A percentile compares a stretch with the other conserved stretches of the same genome.
These are phyloP conservation scores for Erysiphe pulchra DNA, from an alignment of 2,329 filamentous ascomycete genomes.

Conservation along the genomic window DNA sequence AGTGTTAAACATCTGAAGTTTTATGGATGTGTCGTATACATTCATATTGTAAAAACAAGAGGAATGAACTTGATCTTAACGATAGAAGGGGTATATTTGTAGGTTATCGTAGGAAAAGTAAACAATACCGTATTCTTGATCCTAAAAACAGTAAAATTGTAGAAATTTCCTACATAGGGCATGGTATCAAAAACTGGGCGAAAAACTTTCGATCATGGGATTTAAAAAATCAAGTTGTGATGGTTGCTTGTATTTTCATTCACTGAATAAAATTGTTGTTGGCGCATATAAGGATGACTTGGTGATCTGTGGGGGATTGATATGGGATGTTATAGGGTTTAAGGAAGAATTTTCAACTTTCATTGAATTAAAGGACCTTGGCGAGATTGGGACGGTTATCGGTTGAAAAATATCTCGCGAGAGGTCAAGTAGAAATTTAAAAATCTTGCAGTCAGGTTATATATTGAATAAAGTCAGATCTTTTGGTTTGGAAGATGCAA, in stretches of 20 bases:
- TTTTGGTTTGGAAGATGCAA: not conserved
- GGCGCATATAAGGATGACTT: too few relatives aligned
- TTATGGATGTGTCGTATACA: not conserved
- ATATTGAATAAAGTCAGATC: not conserved
- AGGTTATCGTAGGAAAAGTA: not conserved
- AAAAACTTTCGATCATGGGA: too few relatives aligned
- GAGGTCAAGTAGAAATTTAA: not conserved
- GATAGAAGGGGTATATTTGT: not conserved
- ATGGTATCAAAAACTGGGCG: too few relatives aligned
- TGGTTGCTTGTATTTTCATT: too few relatives aligned
- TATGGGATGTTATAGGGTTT: not conserved
- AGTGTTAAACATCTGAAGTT: not conserved
- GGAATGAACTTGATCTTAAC: not conserved
- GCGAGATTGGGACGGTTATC: not conserved
- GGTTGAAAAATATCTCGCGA: not conserved
- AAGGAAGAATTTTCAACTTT: too few relatives aligned
- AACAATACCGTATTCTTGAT: not conserved
- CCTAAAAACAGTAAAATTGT: not conserved
- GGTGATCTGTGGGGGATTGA: not conserved
- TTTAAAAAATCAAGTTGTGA: too few relatives aligned
- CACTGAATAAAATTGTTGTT: too few relatives aligned
- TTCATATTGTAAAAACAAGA: not conserved
- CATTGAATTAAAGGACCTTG: not conserved
- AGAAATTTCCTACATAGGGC: not conserved
- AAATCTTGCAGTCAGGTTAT: not conserved